Percentiles rank a stretch among this genome's conserved stretches.
phyloP scores from a whole-genome alignment of 2,329 filamentous ascomycete genomes.

The Colletotrichum sp. region DNA sequence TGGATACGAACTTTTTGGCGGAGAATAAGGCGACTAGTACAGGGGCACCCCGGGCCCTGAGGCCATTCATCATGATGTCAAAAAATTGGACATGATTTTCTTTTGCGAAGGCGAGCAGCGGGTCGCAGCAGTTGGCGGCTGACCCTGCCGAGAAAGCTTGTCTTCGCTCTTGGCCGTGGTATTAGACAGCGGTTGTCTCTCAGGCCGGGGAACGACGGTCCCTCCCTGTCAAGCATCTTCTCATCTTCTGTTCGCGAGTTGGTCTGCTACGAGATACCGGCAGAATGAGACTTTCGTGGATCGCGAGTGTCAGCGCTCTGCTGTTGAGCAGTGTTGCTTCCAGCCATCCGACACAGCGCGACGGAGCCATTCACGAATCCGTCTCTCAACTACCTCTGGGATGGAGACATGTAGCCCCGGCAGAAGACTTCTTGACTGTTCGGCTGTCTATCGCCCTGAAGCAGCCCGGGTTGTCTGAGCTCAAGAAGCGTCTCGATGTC shows the following conservation, averaged over 20 bases:
- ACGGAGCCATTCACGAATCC: neutral
- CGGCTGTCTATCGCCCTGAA: constrained; percentile 18
- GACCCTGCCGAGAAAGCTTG: constrained; percentile 6
- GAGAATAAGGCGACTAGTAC: neutral
- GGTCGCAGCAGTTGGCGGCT: neutral
- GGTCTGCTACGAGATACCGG: neutral
- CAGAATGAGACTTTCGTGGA: neutral
- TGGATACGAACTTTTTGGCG: constrained; percentile 12
- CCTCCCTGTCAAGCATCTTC: neutral
- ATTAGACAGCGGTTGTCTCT: neutral
- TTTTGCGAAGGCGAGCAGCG: neutral
- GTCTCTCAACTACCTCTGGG: neutral
- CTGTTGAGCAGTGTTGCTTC: neutral
- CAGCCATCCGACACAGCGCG: neutral
- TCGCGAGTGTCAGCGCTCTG: neutral
- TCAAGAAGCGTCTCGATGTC: constrained; percentile 25
- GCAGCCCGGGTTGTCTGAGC: constrained; percentile 14
- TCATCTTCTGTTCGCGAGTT: neutral
- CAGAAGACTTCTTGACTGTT: neutral
- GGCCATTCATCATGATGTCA: neutral
- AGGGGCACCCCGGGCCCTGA: neutral
- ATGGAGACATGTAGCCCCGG: neutral
- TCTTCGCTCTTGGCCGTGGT: neutral
- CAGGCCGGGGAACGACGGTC: neutral
- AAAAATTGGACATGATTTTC: neutral